Percentiles rank a stretch among this genome's conserved stretches.
Evolutionary conservation across 768 basidiomycete genomes (phyloP).

Genomic region (Lentinula lateritia): DNA sequence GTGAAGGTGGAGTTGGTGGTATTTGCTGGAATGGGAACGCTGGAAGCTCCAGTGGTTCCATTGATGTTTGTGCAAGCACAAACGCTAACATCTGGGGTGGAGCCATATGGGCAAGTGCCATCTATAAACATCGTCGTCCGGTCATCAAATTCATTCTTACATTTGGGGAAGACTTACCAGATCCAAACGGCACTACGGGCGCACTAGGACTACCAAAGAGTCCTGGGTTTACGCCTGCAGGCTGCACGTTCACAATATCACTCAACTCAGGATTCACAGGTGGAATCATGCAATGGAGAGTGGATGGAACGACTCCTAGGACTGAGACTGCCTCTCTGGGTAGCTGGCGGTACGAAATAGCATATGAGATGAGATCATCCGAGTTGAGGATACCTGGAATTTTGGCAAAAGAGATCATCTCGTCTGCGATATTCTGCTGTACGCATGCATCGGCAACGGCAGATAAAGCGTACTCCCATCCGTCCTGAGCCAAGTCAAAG

Average conservation of each 20-base stretch:
- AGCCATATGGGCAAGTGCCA: conserved; percentile 41
- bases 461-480: conserved; percentile 37
- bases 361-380: conserved; percentile 34
- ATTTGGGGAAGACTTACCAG: neutral
- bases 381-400: conserved; percentile 32
- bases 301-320: conserved; percentile 36
- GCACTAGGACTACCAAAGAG: conserved; percentile 33
- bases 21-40: neutral
- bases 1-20: neutral
- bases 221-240: conserved; percentile 36
- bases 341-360: conserved; percentile 36
- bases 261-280: conserved; percentile 36
- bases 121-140: conserved; percentile 16
- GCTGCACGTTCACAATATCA: conserved; percentile 35
- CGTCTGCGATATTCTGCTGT: conserved; percentile 43
- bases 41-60: neutral
- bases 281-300: conserved; percentile 36
- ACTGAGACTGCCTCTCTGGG: conserved; percentile 38
- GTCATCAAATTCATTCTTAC: too few relatives aligned
- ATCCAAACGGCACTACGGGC: conserved; percentile 40
- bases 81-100: conserved; percentile 30
- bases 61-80: conserved; percentile 27
- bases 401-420: conserved; percentile 48
- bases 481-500: conserved; percentile 32
- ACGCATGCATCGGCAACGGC: conserved; percentile 41